Evolutionary conservation across 306 rosid species (phyloP), one percentile per base, ranked within the genome.

Genomic region (Trifolium repens): DNA sequence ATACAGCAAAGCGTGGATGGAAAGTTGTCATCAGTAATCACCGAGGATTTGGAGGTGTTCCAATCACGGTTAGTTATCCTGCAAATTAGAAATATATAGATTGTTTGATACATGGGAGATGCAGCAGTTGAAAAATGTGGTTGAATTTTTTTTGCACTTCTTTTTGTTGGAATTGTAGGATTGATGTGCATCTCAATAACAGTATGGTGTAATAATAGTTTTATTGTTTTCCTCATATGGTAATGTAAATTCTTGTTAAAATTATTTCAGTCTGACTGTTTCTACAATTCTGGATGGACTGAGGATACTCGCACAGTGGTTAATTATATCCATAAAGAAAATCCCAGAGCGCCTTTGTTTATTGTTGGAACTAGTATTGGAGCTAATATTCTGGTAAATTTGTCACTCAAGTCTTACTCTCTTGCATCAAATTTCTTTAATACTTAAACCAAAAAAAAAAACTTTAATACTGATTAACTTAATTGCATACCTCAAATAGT

Each of bases 251-350:
- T 64, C 78, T 76, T 42, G 67, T 84, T 53, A 40, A 58, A 83
- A 37, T 10, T 69, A 40, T 81, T 92, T 80, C 90, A 94, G 99
- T 92, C 97, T 24, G 99, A 94, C 76, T 84, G 91, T 80, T 88
- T 94, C 87, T 94, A 94, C 87, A 94, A 90, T 86, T 96, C 99
- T 81, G 99, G 96, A 75, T 94, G 99, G 99, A 94, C 99, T 35
- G 99, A 88, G 87, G 99, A 94, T 88, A 70, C 84, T 57, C 93
- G 96, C 47, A 82, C 86, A 22, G 87, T 94, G 17, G 77, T 88
- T 62, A 84, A 81, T 64, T 87, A 90, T 74, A 83, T 94, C 40
- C 97, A 94, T 84, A 64, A 77, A 46, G 89, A 90, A 79, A 77
- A 86, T 73, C 92, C 97, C 43, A 79, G 62, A 47, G 81, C 92